Conservation (phyloP, 2,329 filamentous ascomycete genomes). For the Orbilia quercus region DNA sequence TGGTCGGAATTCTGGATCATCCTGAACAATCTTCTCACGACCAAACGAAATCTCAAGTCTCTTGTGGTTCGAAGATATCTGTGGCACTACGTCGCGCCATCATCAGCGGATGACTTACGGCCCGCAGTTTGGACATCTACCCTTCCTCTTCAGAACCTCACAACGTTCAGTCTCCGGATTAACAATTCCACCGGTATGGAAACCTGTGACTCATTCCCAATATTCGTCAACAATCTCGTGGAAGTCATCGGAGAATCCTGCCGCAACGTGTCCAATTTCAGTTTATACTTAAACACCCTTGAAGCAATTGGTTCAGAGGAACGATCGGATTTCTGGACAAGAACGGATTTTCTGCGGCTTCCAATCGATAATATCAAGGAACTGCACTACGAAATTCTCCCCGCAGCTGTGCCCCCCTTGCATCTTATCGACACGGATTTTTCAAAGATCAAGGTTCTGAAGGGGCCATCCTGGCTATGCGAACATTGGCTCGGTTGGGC, state of each 20-base stretch:
- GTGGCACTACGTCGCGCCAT: background rate
- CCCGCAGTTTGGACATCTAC: background rate
- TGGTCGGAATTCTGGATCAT: conserved; percentile 38
- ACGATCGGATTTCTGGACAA: background rate
- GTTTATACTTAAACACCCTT: conserved; percentile 3
- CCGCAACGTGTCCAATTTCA: conserved; percentile 20
- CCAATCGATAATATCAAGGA: conserved; percentile 17
- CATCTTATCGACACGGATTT: conserved; percentile 19
- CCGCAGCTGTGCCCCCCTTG: background rate
- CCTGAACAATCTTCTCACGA: conserved; percentile 22
- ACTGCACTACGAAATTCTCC: conserved; percentile 10
- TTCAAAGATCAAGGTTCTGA: conserved; percentile 15
- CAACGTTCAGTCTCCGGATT: conserved; percentile 18
- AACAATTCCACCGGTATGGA: background rate
- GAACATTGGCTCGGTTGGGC: conserved; percentile 8
- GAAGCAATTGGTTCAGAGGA: background rate
- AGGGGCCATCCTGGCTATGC: conserved; percentile 12
- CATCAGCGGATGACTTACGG: conserved; percentile 3
- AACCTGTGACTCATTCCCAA: background rate
- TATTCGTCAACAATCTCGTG: conserved; percentile 5
- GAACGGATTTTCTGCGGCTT: background rate
- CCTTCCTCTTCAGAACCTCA: conserved; percentile 9
- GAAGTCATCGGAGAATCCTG: conserved; percentile 21
- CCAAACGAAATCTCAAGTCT: conserved; percentile 17
- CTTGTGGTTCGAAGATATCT: conserved; percentile 9